Percentiles rank a stretch among this genome's conserved stretches.
phyloP scores from a whole-genome alignment of 2,329 filamentous ascomycete species.

The Lithohypha guttulata region DNA sequence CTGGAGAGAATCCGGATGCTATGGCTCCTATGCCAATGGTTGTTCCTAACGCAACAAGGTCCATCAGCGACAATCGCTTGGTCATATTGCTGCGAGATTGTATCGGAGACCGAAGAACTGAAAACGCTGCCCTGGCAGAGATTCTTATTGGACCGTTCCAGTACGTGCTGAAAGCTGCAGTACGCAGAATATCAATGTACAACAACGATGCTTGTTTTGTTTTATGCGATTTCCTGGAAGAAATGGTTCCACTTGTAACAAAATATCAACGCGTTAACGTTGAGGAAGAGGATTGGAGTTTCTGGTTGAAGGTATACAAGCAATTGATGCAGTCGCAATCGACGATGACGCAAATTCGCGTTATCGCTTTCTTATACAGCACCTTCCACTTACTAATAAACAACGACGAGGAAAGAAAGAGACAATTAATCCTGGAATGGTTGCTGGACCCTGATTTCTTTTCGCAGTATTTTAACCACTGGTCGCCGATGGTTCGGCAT shows the following conservation, averaged over 20 bases:
- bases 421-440: slow-evolving; percentile 61
- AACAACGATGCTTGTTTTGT: slow-evolving; percentile 78
- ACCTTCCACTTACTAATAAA: slow-evolving; percentile 64
- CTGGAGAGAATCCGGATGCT: slow-evolving; percentile 55
- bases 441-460: slow-evolving; percentile 66
- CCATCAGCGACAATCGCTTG: slow-evolving; percentile 81
- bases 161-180: slow-evolving; percentile 59
- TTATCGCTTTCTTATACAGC: slow-evolving; percentile 70
- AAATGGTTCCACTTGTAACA: slow-evolving; percentile 58
- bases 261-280: slow-evolving; percentile 45
- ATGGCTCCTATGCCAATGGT: slow-evolving; percentile 52
- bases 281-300: slow-evolving; percentile 55
- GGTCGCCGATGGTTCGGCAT: slow-evolving; percentile 89
- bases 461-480: slow-evolving; percentile 76
- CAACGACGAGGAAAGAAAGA: slow-evolving; percentile 57
- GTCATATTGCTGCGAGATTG: slow-evolving; percentile 75
- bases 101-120: slow-evolving; percentile 51
- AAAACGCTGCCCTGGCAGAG: slow-evolving; percentile 46
- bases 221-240: slow-evolving; percentile 83
- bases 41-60: slow-evolving; percentile 59
- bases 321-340: slow-evolving; percentile 75
- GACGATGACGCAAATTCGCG: slow-evolving; percentile 77
- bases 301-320: slow-evolving; percentile 74
- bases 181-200: slow-evolving; percentile 65
- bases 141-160: slow-evolving; percentile 70